Conservation (phyloP, 192 early-diverging fungal genomes). For the Chytriomyces hyalinus region DNA sequence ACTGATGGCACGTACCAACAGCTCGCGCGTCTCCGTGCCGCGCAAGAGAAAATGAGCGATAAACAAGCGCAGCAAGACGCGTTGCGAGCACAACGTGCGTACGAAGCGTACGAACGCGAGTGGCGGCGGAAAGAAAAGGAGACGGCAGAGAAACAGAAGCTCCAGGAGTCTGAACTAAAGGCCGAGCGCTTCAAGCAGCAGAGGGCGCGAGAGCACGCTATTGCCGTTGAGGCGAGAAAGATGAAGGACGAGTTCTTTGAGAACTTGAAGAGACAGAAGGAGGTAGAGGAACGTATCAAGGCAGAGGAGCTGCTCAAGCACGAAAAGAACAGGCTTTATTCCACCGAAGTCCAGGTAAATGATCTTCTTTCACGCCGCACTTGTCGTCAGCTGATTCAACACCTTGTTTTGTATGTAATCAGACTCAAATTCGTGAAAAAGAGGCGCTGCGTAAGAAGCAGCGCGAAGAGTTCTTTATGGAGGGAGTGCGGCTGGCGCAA, state of each 20-base stretch:
- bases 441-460: slow-evolving; percentile 47
- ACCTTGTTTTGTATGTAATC: not conserved
- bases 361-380: not conserved
- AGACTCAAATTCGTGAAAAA: slow-evolving; percentile 61
- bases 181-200: slow-evolving; percentile 57
- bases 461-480: slow-evolving; percentile 66
- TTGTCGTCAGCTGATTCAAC: not conserved
- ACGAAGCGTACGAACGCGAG: slow-evolving; percentile 64
- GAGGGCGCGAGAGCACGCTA: slow-evolving; percentile 58
- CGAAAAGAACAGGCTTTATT: slow-evolving; percentile 56
- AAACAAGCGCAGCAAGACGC: slow-evolving; percentile 66
- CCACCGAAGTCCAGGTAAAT: slow-evolving; percentile 56
- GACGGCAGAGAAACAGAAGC: slow-evolving; percentile 45
- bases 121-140: slow-evolving; percentile 63
- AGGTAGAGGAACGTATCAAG: slow-evolving; percentile 53
- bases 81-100: slow-evolving; percentile 58
- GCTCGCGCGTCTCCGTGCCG: slow-evolving; percentile 51
- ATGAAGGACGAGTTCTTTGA: slow-evolving; percentile 62
- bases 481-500: slow-evolving; percentile 52
- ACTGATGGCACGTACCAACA: no score
- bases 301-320: slow-evolving; percentile 42
- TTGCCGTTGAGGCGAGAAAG: slow-evolving; percentile 63
- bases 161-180: slow-evolving; percentile 48
- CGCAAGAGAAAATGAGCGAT: slow-evolving; percentile 66
- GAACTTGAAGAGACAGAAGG: slow-evolving; percentile 53